Conservation (phyloP, 345 rosid species). For the Salix purpurea region DNA sequence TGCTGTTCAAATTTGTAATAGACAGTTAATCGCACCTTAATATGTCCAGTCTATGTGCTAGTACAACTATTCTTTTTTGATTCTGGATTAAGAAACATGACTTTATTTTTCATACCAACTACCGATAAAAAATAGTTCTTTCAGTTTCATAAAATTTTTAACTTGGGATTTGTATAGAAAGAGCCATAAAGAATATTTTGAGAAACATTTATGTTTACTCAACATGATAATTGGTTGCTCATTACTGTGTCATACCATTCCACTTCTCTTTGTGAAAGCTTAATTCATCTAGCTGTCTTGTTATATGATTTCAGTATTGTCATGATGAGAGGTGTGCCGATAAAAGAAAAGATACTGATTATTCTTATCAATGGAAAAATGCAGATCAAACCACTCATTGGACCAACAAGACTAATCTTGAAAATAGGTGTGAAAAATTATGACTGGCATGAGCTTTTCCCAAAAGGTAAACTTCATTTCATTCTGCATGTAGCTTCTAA, state of each 20-base stretch:
- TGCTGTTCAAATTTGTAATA: too few relatives aligned
- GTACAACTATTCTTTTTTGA: too few relatives aligned
- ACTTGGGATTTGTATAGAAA: neutral
- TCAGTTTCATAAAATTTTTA: neutral
- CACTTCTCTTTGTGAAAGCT: neutral
- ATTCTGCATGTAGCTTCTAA: slow-evolving; percentile 4
- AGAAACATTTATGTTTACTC: neutral
- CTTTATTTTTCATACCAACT: too few relatives aligned
- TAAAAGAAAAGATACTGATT: neutral
- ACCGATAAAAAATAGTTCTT: neutral
- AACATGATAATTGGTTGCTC: neutral
- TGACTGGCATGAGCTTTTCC: slow-evolving; percentile 89
- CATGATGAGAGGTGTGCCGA: neutral
- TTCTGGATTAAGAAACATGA: too few relatives aligned
- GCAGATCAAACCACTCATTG: slow-evolving; percentile 88
- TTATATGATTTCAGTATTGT: neutral
- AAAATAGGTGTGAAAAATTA: slow-evolving; percentile 60
- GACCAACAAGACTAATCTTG: slow-evolving; percentile 75
- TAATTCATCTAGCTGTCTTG: neutral
- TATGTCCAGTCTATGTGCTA: too few relatives aligned
- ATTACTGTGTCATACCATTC: neutral
- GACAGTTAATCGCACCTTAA: too few relatives aligned
- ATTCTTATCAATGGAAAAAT: slow-evolving; percentile 15
- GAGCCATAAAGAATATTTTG: neutral
- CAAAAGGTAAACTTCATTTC: slow-evolving; percentile 47